These are phyloP conservation scores for Yarrowia sp. DNA, from an alignment of 805 yeast species.

Conservation along the genomic window DNA sequence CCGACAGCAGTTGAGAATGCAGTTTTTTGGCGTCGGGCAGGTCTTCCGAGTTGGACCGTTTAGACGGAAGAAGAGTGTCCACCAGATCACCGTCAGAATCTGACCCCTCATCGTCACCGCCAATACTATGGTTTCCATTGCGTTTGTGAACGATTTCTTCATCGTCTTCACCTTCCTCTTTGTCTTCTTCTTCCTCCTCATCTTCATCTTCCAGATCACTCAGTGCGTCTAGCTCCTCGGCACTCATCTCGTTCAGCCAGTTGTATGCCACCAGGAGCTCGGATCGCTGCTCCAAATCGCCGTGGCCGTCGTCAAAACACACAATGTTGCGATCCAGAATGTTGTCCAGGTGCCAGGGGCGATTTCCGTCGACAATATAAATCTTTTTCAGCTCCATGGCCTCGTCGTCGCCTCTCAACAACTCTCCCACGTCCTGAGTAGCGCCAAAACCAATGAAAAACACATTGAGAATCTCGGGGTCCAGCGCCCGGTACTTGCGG, in stretches of 20 bases:
- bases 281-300: neutral
- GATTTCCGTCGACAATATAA: conserved; percentile 86
- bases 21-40: conserved; percentile 15
- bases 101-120: neutral
- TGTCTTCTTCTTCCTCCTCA: conserved; percentile 41
- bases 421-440: conserved; percentile 78
- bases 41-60: conserved; percentile 38
- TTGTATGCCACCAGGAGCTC: conserved; percentile 21
- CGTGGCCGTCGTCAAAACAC: conserved; percentile 88
- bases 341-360: conserved; percentile 97
- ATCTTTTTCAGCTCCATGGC: conserved; percentile 58
- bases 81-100: conserved; percentile 41
- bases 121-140: neutral
- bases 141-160: neutral
- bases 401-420: conserved; percentile 50
- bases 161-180: neutral
- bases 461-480: conserved; percentile 76
- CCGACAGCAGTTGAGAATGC: conserved; percentile 42
- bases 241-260: conserved; percentile 42
- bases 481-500: conserved; percentile 66
- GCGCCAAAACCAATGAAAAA: conserved; percentile 93
- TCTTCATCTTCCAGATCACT: conserved; percentile 42
- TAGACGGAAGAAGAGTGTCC: conserved; percentile 34
- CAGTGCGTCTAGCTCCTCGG: conserved; percentile 37
- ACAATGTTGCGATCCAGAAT: conserved; percentile 72